Base-by-base conservation (phyloP, 345 rosid genomes). In the Pelargonium nanum region DNA sequence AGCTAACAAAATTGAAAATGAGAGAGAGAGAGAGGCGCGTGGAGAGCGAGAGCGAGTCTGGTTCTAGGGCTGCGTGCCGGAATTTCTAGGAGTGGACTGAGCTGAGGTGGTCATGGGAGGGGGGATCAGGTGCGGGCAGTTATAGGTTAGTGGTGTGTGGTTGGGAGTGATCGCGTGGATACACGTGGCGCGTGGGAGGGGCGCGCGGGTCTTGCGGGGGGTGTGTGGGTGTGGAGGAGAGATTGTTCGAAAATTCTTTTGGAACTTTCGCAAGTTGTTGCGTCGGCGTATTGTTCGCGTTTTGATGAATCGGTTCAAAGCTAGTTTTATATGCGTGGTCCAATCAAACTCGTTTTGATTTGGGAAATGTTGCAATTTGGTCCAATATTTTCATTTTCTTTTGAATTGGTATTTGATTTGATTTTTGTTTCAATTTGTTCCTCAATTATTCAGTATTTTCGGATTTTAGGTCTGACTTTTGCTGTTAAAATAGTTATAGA, bases 1-100 rank as follows among this genome's bases (percentile, higher is more conserved):
- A 9, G 53, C 55, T 19, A 20, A 12, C 23, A 17, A 30, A 21
- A 55, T 19, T 7, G 20, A 23, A 58, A 60, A 12, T 26, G 40
- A 56, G 5, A 28, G 48, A 40, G 50, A 22, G 58, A 28, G 60
- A 63, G 67, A 40, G 62, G 72, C 74, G 72, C 56, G 70, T 69
- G 72, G 70, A 52, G 69, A 63, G 69, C 66, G n/a, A 24, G 32
- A 58, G 4, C 9, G n/a, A n/a, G n/a, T n/a, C n/a, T n/a, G n/a
- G n/a, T 51, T 66, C 67, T 72, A 69, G 74, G 67, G 67, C 65
- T 62, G 69, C 57, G 79, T 71, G 73, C 70, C 77, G 57, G 53
- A 44, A 23, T 67, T 8, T 50, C 53, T 19, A 57, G 25, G 21
- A 23, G 13, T 10, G 4, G 52, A 61, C 24, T 22, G 50, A n/a